Evolutionary conservation across 148 eudicot genomes (phyloP), one percentile per base, ranked within the genome.

Genomic region (Cornus controversa): DNA sequence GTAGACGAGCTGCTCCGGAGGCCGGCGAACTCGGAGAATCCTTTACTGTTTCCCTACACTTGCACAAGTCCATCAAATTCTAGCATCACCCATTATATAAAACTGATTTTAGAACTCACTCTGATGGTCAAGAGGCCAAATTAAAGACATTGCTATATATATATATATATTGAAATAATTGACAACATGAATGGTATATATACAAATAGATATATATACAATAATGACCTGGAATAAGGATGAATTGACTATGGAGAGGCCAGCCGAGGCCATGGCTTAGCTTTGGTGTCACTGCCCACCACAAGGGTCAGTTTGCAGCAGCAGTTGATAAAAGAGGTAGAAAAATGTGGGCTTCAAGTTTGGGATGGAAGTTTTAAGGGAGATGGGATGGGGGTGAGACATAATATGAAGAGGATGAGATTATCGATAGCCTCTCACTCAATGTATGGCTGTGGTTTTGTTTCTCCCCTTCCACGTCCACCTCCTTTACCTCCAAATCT

Each of bases 11-110:
- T 78, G 79, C 57, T 50, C 23, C 88, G 87, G 63, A 95, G 89
- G 22, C 96, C 99, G 9, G 93, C 25, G 27, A 87, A 91, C 2
- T 95, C 99, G 1, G 94, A 88, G 81, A 95, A 90, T 69, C 97
- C 97, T 84, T 89, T 91, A 79, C 84, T 87, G 75, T 84, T 87
- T 29, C 81, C 91, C 98, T 95, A 87, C 79, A 75, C 15, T 29
- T 50, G 31, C 60, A 65, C 45, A 40, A 40, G 8, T 6, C 45
- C 45, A 40, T 40, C 10, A 40, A 40, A 40, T 40, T 40, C 45
- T 40, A 40, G 8, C 45, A 5, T 40, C 45, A 9, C 45, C 45
- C 8, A 40, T 40, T 40, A 40, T 8, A 40, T 9, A 40, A 40
- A 40, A 40, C 10, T 40, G 7, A 40, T 40, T 6, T 9, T 40